Conservation (phyloP, 2,329 filamentous ascomycete species). For the Acarospora socialis region DNA sequence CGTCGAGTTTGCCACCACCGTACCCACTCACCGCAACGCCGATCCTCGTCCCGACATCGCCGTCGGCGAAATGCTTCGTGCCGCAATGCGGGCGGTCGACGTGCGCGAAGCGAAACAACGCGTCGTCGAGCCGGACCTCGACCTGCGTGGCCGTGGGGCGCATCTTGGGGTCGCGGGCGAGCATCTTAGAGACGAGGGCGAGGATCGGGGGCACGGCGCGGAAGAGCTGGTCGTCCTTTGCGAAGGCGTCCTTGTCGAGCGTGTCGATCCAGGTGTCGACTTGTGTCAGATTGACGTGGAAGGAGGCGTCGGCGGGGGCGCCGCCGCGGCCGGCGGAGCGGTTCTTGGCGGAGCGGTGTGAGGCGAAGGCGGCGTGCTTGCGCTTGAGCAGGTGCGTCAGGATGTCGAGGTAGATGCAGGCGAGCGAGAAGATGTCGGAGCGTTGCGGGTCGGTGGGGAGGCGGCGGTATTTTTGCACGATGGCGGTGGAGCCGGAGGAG, state of each 20-base stretch:
- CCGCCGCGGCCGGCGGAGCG: conserved; percentile 32
- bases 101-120: too few relatives aligned
- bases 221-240: too few relatives aligned
- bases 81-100: too few relatives aligned
- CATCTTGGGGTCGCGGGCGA: too few relatives aligned
- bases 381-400: conserved; percentile 44
- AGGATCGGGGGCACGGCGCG: too few relatives aligned
- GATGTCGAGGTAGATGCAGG: conserved; percentile 44
- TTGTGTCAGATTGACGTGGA: conserved; percentile 42
- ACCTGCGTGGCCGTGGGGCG: too few relatives aligned
- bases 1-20: too few relatives aligned
- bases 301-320: conserved; percentile 39
- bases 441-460: conserved; percentile 21
- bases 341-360: conserved; percentile 41
- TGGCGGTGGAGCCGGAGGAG: conserved; percentile 20
- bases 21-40: too few relatives aligned
- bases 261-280: conserved; percentile 42
- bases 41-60: too few relatives aligned
- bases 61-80: too few relatives aligned
- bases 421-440: conserved; percentile 45
- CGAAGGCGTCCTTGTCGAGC: conserved; percentile 36
- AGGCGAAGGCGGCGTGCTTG: conserved; percentile 36
- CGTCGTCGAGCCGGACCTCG: too few relatives aligned
- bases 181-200: too few relatives aligned
- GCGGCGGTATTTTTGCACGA: conserved; percentile 27